Evolutionary conservation across 1,139 yeast genomes (phyloP), one percentile per base, ranked within the genome.

Genomic region (Hyphopichia pseudoburtonii): DNA sequence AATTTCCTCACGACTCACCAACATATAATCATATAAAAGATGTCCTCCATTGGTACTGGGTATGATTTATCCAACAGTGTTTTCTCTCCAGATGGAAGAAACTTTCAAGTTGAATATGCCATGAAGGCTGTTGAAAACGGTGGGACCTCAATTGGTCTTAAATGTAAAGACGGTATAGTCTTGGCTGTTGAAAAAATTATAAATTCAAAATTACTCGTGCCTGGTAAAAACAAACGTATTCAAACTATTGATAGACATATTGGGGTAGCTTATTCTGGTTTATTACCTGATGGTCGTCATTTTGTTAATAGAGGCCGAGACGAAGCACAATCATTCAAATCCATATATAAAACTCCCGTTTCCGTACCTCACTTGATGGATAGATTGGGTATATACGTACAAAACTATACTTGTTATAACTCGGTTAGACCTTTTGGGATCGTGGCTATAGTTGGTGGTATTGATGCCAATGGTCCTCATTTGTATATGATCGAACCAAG

Each of bases 361-460:
- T 78, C 92, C 3, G 78, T 90, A 28, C 84, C 94, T 30, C 85
- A 88, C 35, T 77, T 94, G 51, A 84, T 90, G 64, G 90, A 86
- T 54, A 81, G 96, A 54, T 70, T 92, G 56, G 96, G 97, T 7
- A 82, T 86, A 52, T 92, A 86, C 57, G 96, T 89, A 10, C 98
- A 92, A 64, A 95, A 95, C 33, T 89, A 89, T 65, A 94, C 99
- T 5, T 78, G 96, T 56, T 92, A 90, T 68, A 89, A 88, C 61
- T 89, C 97, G 23, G 98, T 94, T 10, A 82, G 99, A 62, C 99
- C 98, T 17, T 92, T 92, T 63, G 99, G 99, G 36, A 79, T 92
- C 39, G 82, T 89, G 36, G 82, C 96, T 12, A 90, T 94, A 46
- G 77, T 94, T 36, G 98, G 97, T 33, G 98, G 98, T 45, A 81